These are phyloP conservation scores for Cytospora piceae DNA, from an alignment of 2,329 filamentous ascomycete genomes.

Conservation along the genomic window DNA sequence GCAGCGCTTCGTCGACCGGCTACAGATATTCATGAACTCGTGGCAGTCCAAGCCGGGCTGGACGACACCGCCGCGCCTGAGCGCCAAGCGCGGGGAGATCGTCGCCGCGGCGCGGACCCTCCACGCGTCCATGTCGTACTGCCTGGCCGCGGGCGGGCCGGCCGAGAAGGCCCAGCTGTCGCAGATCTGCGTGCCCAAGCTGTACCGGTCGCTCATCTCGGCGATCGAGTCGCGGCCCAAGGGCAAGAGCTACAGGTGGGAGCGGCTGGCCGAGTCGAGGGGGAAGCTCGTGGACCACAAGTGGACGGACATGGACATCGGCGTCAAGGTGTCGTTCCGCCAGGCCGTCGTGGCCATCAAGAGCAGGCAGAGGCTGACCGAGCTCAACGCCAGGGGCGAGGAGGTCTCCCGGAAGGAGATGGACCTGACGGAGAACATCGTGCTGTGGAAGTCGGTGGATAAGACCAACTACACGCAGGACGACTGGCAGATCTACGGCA, in stretches of 20 bases:
- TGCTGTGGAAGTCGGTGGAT: constrained; percentile 56
- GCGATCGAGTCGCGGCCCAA: constrained; percentile 57
- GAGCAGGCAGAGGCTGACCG: constrained; percentile 58
- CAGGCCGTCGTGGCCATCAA: constrained; percentile 65
- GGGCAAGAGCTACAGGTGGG: constrained; percentile 54
- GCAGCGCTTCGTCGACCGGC: constrained; percentile 42
- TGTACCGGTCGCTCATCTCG: constrained; percentile 55
- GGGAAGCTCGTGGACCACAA: constrained; percentile 61
- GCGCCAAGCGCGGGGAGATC: constrained; percentile 44
- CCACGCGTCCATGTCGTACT: constrained; percentile 64
- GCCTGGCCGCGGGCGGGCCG: constrained; percentile 56
- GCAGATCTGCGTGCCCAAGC: constrained; percentile 56
- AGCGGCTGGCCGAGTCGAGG: constrained; percentile 57
- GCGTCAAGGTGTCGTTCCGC: constrained; percentile 48
- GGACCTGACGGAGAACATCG: constrained; percentile 66
- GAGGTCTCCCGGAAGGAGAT: constrained; percentile 52
- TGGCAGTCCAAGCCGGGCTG: constrained; percentile 42
- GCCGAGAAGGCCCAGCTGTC: constrained; percentile 53
- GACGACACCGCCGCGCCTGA: constrained; percentile 42
- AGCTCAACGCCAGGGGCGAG: constrained; percentile 44
- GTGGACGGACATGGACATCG: constrained; percentile 27
- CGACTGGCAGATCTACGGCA: constrained; percentile 70
- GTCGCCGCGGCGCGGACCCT: constrained; percentile 60
- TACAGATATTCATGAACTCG: constrained; percentile 45
- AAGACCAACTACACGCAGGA: constrained; percentile 50